Evolutionary conservation across 2,329 filamentous ascomycete species (phyloP).

Genomic region (Trichoderma oligosporum): DNA sequence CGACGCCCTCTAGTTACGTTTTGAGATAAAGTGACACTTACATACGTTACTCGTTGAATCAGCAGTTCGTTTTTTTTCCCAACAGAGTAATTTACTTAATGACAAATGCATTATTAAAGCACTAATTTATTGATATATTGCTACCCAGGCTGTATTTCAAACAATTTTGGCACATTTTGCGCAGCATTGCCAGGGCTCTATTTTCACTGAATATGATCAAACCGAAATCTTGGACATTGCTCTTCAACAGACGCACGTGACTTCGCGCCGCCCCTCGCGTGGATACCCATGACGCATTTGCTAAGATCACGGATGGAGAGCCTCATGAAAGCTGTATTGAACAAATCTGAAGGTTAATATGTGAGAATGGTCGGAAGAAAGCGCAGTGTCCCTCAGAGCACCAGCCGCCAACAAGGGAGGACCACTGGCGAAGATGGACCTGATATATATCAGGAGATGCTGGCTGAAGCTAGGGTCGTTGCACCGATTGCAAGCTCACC

Average conservation of each 20-base stretch:
- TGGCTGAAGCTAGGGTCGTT: conserved; percentile 45
- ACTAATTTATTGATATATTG: too few species aligned
- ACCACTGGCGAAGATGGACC: conserved; percentile 28
- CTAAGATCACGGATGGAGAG: conserved; percentile 11
- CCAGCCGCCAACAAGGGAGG: conserved; percentile 21
- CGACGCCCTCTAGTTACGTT: too few species aligned
- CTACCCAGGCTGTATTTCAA: neutral
- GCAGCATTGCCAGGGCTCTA: neutral
- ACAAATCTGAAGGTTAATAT: neutral
- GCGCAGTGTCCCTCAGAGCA: conserved; percentile 27
- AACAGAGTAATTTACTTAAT: too few species aligned
- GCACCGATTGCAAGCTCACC: conserved; percentile 26
- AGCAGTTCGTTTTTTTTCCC: too few species aligned
- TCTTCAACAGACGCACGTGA: conserved; percentile 22
- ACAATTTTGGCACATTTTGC: too few species aligned
- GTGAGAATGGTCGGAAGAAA: conserved; percentile 33
- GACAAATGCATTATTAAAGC: too few species aligned
- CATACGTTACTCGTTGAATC: too few species aligned
- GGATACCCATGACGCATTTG: conserved; percentile 22
- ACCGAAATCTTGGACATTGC: neutral
- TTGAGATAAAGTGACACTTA: too few species aligned
- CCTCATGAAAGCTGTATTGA: neutral
- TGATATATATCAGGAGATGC: conserved; percentile 48
- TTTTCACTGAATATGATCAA: neutral
- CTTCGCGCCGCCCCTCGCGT: conserved; percentile 19